These are phyloP conservation scores for Scytalidium lignicola DNA, from an alignment of 2,329 filamentous ascomycete species.

Conservation along the genomic window DNA sequence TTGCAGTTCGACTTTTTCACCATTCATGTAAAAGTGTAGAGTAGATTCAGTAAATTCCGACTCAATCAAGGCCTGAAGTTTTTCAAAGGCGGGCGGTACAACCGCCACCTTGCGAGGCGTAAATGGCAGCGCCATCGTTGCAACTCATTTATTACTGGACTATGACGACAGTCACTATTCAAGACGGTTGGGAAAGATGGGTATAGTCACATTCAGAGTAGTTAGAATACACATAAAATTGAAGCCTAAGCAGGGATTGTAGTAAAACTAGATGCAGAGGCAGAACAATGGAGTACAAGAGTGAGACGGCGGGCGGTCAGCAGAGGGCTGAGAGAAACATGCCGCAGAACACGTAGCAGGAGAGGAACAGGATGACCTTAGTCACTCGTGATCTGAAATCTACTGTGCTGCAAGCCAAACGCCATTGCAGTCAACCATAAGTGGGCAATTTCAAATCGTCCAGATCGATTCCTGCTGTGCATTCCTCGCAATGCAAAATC, in stretches of 20 bases:
- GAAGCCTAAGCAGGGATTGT: background rate
- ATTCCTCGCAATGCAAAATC: no score
- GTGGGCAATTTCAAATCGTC: background rate
- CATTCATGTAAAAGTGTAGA: slow-evolving; percentile 86
- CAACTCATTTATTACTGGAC: background rate
- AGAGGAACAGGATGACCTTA: background rate
- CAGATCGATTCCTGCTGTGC: background rate
- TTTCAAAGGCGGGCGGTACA: slow-evolving; percentile 6
- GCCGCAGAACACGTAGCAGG: background rate
- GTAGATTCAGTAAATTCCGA: slow-evolving; percentile 36
- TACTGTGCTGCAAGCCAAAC: no score
- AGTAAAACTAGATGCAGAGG: background rate
- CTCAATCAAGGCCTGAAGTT: slow-evolving; percentile 13
- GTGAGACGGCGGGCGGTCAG: background rate
- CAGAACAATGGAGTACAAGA: background rate
- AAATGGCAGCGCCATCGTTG: slow-evolving; percentile 8
- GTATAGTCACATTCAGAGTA: background rate
- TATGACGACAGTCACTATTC: no score
- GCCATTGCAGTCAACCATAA: background rate
- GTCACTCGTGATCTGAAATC: background rate
- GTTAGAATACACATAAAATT: background rate
- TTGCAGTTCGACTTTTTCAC: slow-evolving; percentile 78
- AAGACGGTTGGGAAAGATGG: no score
- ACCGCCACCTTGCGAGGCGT: slow-evolving; percentile 2
- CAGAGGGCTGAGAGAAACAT: background rate